Percentiles rank a stretch among this genome's conserved stretches.
Conservation (phyloP, 345 rosid genomes). For the Linum tenue region DNA sequence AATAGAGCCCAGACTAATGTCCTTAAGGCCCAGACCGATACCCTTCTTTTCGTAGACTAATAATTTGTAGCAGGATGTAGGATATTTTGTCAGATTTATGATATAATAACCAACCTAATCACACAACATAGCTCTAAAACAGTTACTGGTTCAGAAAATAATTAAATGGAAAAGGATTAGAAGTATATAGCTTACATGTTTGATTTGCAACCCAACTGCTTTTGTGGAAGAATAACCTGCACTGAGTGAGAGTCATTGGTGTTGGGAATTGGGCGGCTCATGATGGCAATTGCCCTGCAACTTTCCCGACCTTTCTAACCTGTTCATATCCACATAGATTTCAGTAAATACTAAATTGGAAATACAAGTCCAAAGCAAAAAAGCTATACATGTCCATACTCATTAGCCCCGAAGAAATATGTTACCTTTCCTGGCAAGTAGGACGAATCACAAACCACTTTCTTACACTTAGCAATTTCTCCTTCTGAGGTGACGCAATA, state of each 20-base stretch:
- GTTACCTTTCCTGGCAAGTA: slow-evolving; percentile 74
- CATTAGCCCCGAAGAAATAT: too few species aligned
- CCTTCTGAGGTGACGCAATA: slow-evolving; percentile 86
- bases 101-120: too few species aligned
- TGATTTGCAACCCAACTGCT: slow-evolving; percentile 88
- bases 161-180: not conserved
- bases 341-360: slow-evolving; percentile 7
- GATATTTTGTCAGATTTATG: too few species aligned
- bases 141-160: too few species aligned
- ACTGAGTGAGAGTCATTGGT: slow-evolving; percentile 84
- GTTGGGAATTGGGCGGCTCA: slow-evolving; percentile 93
- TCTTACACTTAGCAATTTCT: slow-evolving; percentile 89
- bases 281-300: slow-evolving; percentile 84
- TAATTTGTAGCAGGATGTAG: too few species aligned
- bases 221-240: slow-evolving; percentile 89
- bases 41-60: too few species aligned
- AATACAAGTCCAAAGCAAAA: too few species aligned
- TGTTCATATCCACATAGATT: slow-evolving; percentile 22
- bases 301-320: slow-evolving; percentile 79
- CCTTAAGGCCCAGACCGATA: too few species aligned
- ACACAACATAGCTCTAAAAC: slow-evolving; percentile 11
- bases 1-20: too few species aligned
- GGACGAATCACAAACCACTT: slow-evolving; percentile 95
- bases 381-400: too few species aligned
- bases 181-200: slow-evolving; percentile 45